Evolutionary conservation across 257 asterid species (phyloP).

Genomic region (Forsythia viridissima): DNA sequence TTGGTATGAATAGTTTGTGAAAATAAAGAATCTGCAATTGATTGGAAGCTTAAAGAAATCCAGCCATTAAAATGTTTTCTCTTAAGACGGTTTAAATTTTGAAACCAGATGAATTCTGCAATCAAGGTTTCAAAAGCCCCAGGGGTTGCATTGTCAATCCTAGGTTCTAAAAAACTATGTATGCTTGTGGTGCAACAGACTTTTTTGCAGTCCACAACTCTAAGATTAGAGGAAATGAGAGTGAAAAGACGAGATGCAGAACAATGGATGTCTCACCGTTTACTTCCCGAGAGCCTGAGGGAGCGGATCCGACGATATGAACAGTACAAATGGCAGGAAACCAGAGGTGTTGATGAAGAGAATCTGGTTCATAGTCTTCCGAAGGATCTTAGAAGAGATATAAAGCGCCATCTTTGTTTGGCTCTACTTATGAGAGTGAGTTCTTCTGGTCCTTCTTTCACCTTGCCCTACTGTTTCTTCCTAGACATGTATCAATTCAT

Average conservation of each 20-base stretch:
- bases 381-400: constrained; percentile 94
- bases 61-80: background rate
- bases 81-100: background rate
- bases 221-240: constrained; percentile 95
- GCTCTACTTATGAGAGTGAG: constrained; percentile 84
- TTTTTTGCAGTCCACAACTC: constrained; percentile 87
- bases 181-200: constrained; percentile 60
- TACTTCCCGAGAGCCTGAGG: constrained; percentile 79
- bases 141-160: background rate
- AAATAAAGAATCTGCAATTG: constrained; percentile 2
- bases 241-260: constrained; percentile 97
- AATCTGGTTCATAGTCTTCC: constrained; percentile 82
- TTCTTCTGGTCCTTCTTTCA: constrained; percentile 10
- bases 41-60: background rate
- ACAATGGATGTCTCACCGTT: constrained; percentile 97
- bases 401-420: constrained; percentile 91
- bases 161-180: constrained; percentile 18
- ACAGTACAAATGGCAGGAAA: constrained; percentile 97
- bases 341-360: constrained; percentile 96
- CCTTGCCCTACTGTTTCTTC: background rate
- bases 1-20: background rate
- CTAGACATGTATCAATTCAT: background rate
- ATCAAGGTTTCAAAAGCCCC: background rate
- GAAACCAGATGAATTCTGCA: background rate
- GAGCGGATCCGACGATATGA: constrained; percentile 89